Percentiles rank a stretch among this genome's conserved stretches.
Evolutionary conservation across 2,329 filamentous ascomycete species (phyloP).

Genomic region (Xylaria multiplex): DNA sequence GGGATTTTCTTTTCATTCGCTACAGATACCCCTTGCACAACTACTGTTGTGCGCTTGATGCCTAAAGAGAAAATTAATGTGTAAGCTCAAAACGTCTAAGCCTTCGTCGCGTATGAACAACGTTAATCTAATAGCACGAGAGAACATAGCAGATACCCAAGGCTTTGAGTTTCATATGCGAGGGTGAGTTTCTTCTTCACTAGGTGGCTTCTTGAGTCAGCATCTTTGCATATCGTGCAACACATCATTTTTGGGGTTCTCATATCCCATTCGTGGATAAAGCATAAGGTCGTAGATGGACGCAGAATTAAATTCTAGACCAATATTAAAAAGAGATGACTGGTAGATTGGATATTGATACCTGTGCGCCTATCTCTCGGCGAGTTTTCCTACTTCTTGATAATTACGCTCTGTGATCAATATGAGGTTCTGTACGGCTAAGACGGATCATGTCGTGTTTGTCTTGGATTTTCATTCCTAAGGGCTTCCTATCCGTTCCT

Average conservation of each 20-base stretch:
- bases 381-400: not conserved
- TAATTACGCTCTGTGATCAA: not conserved
- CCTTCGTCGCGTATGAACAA: not conserved
- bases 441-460: not conserved
- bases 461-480: not conserved
- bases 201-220: not conserved
- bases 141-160: not conserved
- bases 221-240: constrained; percentile 23
- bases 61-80: not conserved
- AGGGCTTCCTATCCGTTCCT: not conserved
- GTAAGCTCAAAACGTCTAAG: not conserved
- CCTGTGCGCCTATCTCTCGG: constrained; percentile 14
- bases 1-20: not conserved
- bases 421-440: not conserved
- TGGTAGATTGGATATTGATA: constrained; percentile 13
- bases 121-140: not conserved
- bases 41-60: not conserved
- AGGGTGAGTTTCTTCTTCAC: not conserved
- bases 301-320: constrained; percentile 14
- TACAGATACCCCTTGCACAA: not conserved
- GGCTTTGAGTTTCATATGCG: not conserved
- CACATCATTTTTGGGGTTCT: constrained; percentile 8
- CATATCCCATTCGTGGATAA: constrained; percentile 15
- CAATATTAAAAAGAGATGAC: constrained; percentile 7
- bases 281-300: not conserved